Base-by-base conservation (phyloP, 2,329 filamentous ascomycete genomes). In the Ceratocystis lukuohia region DNA sequence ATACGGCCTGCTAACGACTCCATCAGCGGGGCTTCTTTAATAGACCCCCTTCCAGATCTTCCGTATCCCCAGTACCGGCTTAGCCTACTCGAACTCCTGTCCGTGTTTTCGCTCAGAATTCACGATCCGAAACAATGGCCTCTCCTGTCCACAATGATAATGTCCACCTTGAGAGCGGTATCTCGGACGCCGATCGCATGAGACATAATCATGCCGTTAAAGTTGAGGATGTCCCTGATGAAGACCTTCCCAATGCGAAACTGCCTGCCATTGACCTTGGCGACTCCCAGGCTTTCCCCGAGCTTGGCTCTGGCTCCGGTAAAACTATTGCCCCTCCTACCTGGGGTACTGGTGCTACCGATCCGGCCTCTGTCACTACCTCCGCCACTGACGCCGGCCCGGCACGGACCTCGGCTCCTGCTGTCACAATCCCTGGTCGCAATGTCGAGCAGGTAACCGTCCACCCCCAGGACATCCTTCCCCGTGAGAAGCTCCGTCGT, bases 261-360 rank as follows among this genome's bases (percentile, higher is more conserved):
- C 70, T 74, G 56, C 71, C 56, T 25, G 66, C 72, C 64, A 78
- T 96, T 69, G 90, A 97, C 75, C 92, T 90, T 22, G 83, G 89
- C 72, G 96, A 90, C 20, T 89, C 95, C 73, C 92, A 97, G 76
- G 80, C 89, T 68, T 99, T 99, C 81, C 94, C 94, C n/a, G 87
- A 92, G 71, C 67, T 68, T 15, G 67, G 67, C 20, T 41, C 53
- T 33, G 64, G 67, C 22, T 30, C 56, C 7, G 56, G 62, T 6
- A 68, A 68, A 61, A 44, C 61, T n/a, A 37, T 66, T 28, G 61
- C 64, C 20, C 25, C 56, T 20, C 67, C 67, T 45, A 63, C 67
- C 15, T 68, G 67, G 67, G 67, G 67, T 33, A 66, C 37, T 12
- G 61, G 64, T 25, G 20, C 33, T 17, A 64, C 45, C 28, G 59